Conservation (phyloP, 345 rosid genomes). For the Syzygium aqueum region DNA sequence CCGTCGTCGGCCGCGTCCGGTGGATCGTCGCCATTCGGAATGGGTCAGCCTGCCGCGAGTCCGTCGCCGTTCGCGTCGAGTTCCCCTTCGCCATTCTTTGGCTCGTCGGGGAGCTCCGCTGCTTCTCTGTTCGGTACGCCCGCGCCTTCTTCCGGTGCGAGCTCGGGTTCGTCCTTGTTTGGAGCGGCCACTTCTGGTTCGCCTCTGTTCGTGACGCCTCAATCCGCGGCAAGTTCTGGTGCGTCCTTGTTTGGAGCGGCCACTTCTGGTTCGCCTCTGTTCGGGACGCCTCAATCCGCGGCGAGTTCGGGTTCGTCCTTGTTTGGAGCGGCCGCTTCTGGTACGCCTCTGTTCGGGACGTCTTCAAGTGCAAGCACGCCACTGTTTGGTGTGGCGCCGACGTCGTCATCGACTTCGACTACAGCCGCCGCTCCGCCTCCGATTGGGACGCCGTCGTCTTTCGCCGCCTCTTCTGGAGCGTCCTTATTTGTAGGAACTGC, state of each 20-base stretch:
- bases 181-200: background rate
- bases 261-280: background rate
- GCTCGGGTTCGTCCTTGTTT: constrained; percentile 3
- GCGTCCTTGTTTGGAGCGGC: background rate
- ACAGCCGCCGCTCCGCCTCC: background rate
- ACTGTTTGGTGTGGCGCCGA: background rate
- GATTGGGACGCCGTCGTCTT: background rate
- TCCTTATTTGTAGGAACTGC: constrained; percentile 7
- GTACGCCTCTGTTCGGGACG: background rate
- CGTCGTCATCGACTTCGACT: background rate
- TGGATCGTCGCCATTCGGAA: background rate
- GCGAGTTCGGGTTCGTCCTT: constrained; percentile 14
- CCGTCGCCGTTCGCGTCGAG: background rate
- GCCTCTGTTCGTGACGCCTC: constrained; percentile 12
- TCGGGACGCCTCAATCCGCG: constrained; percentile 9
- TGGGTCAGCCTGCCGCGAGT: background rate
- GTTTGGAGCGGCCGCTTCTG: background rate
- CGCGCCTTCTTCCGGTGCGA: background rate
- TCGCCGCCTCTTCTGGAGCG: constrained; percentile 1
- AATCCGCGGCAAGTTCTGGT: constrained; percentile 14
- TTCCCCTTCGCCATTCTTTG: background rate
- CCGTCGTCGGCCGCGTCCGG: background rate
- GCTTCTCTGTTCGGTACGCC: background rate
- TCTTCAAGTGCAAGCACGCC: background rate
- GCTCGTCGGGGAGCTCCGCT: background rate